phyloP scores from a whole-genome alignment of 768 basidiomycete genomes.

The Leccinum truebloodii region DNA sequence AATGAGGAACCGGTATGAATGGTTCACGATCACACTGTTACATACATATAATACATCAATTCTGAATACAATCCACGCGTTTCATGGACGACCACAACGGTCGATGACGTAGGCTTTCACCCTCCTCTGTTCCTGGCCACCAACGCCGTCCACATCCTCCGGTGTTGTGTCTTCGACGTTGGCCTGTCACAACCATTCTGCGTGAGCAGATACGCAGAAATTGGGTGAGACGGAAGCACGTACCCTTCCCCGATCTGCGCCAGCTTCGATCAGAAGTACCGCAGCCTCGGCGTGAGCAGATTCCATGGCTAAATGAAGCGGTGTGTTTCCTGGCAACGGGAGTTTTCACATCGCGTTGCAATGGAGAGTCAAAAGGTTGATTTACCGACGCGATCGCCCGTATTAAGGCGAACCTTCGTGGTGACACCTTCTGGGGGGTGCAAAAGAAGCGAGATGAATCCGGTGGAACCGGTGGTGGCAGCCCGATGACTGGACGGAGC shows the following conservation, averaged over 20 bases:
- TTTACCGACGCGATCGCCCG: conserved; percentile 75
- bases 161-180: conserved; percentile 87
- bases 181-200: conserved; percentile 43
- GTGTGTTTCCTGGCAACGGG: conserved; percentile 76
- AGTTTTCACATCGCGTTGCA: conserved; percentile 2
- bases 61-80: neutral
- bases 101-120: conserved; percentile 77
- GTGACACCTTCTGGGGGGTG: conserved; percentile 70
- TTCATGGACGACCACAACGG: conserved; percentile 53
- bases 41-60: neutral
- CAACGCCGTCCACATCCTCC: conserved; percentile 87
- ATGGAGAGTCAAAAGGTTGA: conserved; percentile 4
- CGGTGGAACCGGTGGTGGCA: conserved; percentile 90
- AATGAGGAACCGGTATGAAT: neutral
- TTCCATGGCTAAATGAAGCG: conserved; percentile 96
- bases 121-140: conserved; percentile 81
- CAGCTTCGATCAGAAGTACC: conserved; percentile 89
- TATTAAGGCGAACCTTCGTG: conserved; percentile 81
- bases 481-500: conserved; percentile 75
- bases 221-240: conserved; percentile 30
- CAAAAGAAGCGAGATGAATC: conserved; percentile 85
- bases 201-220: conserved; percentile 4
- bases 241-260: conserved; percentile 89
- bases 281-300: conserved; percentile 92
- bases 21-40: neutral